Conservation (phyloP, 2,329 filamentous ascomycete genomes). For the Fusarium praegraminearum region DNA sequence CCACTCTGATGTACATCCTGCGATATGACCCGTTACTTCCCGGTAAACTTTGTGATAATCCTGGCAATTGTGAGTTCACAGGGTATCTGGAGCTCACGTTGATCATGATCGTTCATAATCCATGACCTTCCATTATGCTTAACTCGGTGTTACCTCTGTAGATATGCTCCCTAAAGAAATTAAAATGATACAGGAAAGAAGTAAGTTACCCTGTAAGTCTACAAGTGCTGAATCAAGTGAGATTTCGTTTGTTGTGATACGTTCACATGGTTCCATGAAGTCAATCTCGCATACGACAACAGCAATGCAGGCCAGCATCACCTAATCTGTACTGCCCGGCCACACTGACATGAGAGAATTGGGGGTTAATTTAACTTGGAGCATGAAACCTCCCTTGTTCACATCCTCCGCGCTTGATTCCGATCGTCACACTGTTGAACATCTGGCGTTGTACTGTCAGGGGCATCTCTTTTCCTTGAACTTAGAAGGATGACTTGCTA, state of each 20-base stretch:
- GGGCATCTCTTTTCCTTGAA: too few relatives aligned
- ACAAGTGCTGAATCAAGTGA: neutral
- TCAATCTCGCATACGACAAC: too few relatives aligned
- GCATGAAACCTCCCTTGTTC: too few relatives aligned
- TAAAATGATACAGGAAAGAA: neutral
- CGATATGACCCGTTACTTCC: neutral
- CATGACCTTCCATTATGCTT: neutral
- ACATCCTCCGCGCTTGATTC: too few relatives aligned
- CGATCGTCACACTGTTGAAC: too few relatives aligned
- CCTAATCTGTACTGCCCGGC: too few relatives aligned
- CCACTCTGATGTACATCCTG: neutral
- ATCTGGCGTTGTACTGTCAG: too few relatives aligned
- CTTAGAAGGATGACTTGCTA: too few relatives aligned
- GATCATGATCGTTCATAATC: neutral
- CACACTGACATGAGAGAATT: too few relatives aligned
- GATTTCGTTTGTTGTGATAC: too few relatives aligned
- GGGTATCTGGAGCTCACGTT: neutral
- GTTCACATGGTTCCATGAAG: fast-evolving
- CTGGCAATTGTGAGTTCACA: neutral
- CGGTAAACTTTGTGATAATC: neutral
- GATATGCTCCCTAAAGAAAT: neutral
- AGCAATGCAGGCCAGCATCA: too few relatives aligned
- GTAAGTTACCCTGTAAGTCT: neutral
- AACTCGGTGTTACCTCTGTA: neutral
- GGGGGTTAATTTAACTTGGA: too few relatives aligned